Base-by-base conservation (phyloP, 306 rosid genomes). In the Crataegus laevigata region DNA sequence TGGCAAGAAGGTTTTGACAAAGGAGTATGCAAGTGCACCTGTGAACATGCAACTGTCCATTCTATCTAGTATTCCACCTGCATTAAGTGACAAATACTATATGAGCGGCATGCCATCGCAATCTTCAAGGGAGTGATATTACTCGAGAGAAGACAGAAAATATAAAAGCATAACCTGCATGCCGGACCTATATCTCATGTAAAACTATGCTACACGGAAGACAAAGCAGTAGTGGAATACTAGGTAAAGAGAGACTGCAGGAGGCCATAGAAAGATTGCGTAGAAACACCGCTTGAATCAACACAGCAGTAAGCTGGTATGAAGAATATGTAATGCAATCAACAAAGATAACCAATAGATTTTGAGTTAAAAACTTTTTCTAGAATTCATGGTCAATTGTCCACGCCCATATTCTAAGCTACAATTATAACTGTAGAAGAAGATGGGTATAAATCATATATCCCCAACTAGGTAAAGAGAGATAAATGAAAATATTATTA, bases 51-150 rank as follows among this genome's bases (percentile, higher is more conserved):
- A 94, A 81, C 99, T 94, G 84, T 94, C 97, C 59, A 82, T 93
- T 81, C 97, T 86, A 86, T 94, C 99, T 47, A 94, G 90, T 76
- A 92, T 54, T 72, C 99, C 97, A 74, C 99, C 97, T 92, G 90
- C 80, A 85, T 59, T 17, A 52, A 51, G 17, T 19, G 24, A 57
- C 18, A 25, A 10, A 29, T 9, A 17, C 17, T 4, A 43, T 14
- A 36, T 2, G 17, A 72, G 66, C 21, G 6, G 21, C 54, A 50
- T 17, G 34, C 36, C 15, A 72, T n/a, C 32, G 1, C 6, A 19
- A 11, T 52, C 40, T 52, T 4, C 47, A 57, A 36, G 34, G 6
- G 24, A 14, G 38, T 36, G 18, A 13, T 13, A 12, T 71, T 71
- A 34, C 66, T 34, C 1, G 18, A n/a, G 66, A 4, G 19, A 7